phyloP scores from a whole-genome alignment of 2,329 filamentous ascomycete species.

The Aureobasidium leucospermi region DNA sequence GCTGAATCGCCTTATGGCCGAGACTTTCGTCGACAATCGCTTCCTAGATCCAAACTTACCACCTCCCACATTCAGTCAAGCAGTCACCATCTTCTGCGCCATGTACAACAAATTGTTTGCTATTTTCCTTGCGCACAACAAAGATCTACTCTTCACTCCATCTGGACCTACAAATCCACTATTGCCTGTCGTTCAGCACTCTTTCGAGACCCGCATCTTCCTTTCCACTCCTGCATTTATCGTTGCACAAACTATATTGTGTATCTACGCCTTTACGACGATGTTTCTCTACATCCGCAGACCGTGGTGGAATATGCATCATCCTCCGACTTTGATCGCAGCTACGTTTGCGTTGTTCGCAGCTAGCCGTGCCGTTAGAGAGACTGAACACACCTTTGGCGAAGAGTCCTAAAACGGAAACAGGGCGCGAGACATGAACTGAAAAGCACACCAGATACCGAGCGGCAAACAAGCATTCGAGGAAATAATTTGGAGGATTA shows the following conservation, averaged over 20 bases:
- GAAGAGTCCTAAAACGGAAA: too few species aligned
- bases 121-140: conserved; percentile 38
- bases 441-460: too few species aligned
- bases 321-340: too few species aligned
- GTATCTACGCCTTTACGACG: conserved; percentile 37
- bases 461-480: too few species aligned
- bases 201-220: conserved; percentile 39
- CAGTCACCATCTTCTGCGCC: conserved; percentile 20
- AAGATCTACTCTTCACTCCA: conserved; percentile 31
- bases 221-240: conserved; percentile 41
- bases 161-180: neutral
- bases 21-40: conserved; percentile 22
- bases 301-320: neutral
- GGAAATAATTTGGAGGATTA: too few species aligned
- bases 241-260: conserved; percentile 39
- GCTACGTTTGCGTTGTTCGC: too few species aligned
- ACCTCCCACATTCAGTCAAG: conserved; percentile 27
- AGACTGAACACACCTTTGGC: too few species aligned
- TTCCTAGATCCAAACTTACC: conserved; percentile 31
- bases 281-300: neutral
- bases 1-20: conserved; percentile 41
- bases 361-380: too few species aligned
- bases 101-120: conserved; percentile 37
- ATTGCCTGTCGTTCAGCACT: conserved; percentile 16
- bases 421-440: too few species aligned